These are phyloP conservation scores for Saccharomyces uvarum DNA, from an alignment of 1,139 yeast genomes.

Conservation along the genomic window DNA sequence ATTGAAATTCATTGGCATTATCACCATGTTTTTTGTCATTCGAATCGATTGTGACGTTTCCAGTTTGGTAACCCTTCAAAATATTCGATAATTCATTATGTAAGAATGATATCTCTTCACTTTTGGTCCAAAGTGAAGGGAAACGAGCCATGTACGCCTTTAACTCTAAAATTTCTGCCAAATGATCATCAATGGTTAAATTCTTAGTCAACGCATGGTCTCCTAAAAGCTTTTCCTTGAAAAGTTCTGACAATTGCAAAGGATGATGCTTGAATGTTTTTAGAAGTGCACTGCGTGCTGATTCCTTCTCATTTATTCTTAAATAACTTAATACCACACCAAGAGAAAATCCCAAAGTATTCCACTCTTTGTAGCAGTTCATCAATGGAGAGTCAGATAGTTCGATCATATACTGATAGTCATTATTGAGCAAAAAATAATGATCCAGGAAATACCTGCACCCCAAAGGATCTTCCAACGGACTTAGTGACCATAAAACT, in stretches of 20 bases:
- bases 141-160: slow-evolving; percentile 26
- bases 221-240: slow-evolving; percentile 22
- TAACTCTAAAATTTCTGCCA: slow-evolving; percentile 24
- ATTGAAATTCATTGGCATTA: slow-evolving; percentile 1
- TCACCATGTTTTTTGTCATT: slow-evolving; percentile 7
- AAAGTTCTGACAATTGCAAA: slow-evolving; percentile 34
- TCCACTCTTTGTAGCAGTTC: slow-evolving; percentile 57
- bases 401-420: slow-evolving; percentile 53
- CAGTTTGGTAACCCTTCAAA: slow-evolving; percentile 24
- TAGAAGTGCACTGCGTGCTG: slow-evolving; percentile 43
- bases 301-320: slow-evolving; percentile 33
- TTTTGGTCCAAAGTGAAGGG: slow-evolving; percentile 21
- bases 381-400: slow-evolving; percentile 49
- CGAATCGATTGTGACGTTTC: slow-evolving; percentile 6
- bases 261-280: slow-evolving; percentile 54
- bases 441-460: slow-evolving; percentile 76
- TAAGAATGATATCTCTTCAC: slow-evolving; percentile 41
- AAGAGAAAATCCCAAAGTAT: slow-evolving; percentile 65
- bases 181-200: slow-evolving; percentile 21
- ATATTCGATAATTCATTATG: slow-evolving; percentile 38
- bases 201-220: slow-evolving; percentile 9
- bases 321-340: slow-evolving; percentile 59
- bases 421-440: slow-evolving; percentile 63
- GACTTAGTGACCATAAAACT: slow-evolving; percentile 58
- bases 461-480: slow-evolving; percentile 79